A percentile compares a stretch with the other conserved stretches of the same genome.
These are phyloP conservation scores for Penstemon newberryi DNA, from an alignment of 257 asterid species.

Conservation along the genomic window DNA sequence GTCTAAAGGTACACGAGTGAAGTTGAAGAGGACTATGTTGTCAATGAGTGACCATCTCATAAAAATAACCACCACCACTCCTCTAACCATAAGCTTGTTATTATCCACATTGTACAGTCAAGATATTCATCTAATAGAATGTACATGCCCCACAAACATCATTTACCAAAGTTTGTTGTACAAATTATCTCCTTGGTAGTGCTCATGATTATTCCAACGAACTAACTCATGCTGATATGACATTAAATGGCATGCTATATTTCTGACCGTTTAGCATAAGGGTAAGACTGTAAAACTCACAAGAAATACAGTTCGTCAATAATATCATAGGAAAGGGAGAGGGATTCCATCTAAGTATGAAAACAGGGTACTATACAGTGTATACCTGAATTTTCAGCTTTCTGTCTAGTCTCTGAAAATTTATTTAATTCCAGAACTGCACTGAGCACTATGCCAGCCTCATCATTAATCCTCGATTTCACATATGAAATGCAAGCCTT, in stretches of 20 bases:
- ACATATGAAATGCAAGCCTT: constrained; percentile 74
- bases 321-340: background rate
- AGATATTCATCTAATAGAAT: background rate
- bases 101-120: background rate
- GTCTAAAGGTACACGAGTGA: background rate
- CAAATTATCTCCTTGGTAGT: background rate
- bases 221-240: constrained; percentile 12
- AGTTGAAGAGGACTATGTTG: background rate
- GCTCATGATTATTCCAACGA: background rate
- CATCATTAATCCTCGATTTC: constrained; percentile 48
- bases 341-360: constrained; percentile 13
- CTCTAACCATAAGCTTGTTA: background rate
- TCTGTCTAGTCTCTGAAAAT: constrained; percentile 43
- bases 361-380: background rate
- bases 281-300: background rate
- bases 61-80: background rate
- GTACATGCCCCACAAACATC: background rate
- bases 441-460: constrained; percentile 68
- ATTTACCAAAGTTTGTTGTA: background rate
- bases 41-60: constrained; percentile 5
- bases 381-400: constrained; percentile 64
- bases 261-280: background rate
- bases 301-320: background rate
- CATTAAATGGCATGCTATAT: constrained; percentile 4
- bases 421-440: constrained; percentile 65